These are phyloP conservation scores for Kalanchoe fedtschenkoi DNA, from an alignment of 164 flowering plant species.

Conservation along the genomic window DNA sequence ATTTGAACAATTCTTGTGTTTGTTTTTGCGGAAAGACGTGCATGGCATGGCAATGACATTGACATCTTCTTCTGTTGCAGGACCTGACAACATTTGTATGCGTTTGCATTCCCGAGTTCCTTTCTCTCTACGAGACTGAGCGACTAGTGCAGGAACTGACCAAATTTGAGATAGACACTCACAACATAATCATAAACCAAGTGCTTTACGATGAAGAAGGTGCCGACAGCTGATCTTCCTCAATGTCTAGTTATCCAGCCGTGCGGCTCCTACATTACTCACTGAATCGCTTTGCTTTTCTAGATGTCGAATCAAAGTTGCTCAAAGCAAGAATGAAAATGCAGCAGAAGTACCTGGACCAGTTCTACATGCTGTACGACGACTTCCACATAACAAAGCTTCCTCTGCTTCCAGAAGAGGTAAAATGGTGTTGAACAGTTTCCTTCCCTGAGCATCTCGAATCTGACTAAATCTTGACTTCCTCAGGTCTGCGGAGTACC, in stretches of 20 bases:
- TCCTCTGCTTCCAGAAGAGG: constrained; percentile 94
- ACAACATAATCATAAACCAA: constrained; percentile 93
- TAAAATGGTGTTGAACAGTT: no score
- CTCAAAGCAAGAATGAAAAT: constrained; percentile 90
- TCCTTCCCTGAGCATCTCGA: no score
- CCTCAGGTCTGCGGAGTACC: constrained; percentile 77
- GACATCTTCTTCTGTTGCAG: constrained; percentile 24
- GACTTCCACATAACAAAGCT: constrained; percentile 85
- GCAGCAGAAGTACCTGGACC: constrained; percentile 94
- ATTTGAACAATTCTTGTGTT: no score
- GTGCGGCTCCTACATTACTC: not conserved
- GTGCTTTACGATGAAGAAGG: constrained; percentile 90
- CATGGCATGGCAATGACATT: not conserved
- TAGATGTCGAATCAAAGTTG: constrained; percentile 78
- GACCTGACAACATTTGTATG: constrained; percentile 96
- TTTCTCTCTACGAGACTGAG: constrained; percentile 96
- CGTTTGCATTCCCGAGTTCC: constrained; percentile 97
- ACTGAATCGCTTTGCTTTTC: not conserved
- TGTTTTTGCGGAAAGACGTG: no score
- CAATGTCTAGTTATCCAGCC: not conserved
- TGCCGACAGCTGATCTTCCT: constrained; percentile 12
- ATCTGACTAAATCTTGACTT: not conserved
- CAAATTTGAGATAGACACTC: constrained; percentile 94
- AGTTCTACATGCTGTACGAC: constrained; percentile 86
- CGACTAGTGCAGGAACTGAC: constrained; percentile 94